Evolutionary conservation across 1,284 basidiomycete genomes (phyloP), one percentile per base, ranked within the genome.

Genomic region (Pyrrhoderma noxium): DNA sequence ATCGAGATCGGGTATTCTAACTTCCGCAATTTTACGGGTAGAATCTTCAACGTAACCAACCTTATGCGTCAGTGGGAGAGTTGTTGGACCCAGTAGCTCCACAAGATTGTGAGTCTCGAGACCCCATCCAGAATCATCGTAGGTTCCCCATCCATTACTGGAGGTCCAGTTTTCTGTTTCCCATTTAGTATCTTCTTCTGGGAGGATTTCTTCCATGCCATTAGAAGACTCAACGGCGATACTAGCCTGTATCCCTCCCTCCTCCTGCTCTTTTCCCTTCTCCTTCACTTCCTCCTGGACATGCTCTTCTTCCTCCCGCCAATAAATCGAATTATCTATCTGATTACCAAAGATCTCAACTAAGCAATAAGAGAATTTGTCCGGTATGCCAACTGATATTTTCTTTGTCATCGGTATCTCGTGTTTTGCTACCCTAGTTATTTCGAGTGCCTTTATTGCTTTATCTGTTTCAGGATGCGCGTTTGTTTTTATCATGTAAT

Each of bases 331-430:
- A 11, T 49, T 37, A 16, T 37, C 43, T 18, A 40, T 7, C n/a
- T 35, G 35, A 25, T 43, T 54, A 4, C 53, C 53, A n/a, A 25
- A 54, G 22, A 50, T 45, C 11, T 23, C n/a, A 14, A 21, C 36
- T 22, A 49, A 36, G 23, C 48, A 54, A n/a, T 19, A 14, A 51
- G 73, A 71, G 52, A 84, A 72, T 9, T 62, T 61, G 54, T 86
- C 85, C 0, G 82, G 80, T 13, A 84, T 60, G 8, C 68, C 61
- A 49, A 72, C 70, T 9, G 75, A 75, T 22, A 85, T 66, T 52
- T 70, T 67, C 51, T 73, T 71, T 1, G 78, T 79, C 43, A 72
- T 58, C 1, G 79, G 79, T 1, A 89, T 74, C 60, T 88, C 81
- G 14, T 65, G 67, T 39, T 67, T 64, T 0, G 81, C 85, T 14